phyloP scores from a whole-genome alignment of 768 basidiomycete species.

The Lactifluus pinguis region DNA sequence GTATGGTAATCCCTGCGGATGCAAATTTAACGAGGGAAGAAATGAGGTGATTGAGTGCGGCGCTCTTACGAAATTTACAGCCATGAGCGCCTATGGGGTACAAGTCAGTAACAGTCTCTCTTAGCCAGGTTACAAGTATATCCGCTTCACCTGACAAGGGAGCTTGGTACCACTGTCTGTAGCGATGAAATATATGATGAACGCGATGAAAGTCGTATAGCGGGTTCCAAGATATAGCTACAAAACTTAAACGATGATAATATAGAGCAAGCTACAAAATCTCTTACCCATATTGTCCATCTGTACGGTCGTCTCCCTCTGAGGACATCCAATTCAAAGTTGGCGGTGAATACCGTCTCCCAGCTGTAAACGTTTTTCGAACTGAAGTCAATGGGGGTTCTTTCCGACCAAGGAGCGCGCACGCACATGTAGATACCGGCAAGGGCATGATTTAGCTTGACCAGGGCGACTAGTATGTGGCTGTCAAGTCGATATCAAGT shows the following conservation, averaged over 20 bases:
- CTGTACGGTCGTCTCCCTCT: conserved; percentile 8
- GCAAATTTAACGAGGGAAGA: background rate
- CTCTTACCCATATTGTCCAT: conserved; percentile 6
- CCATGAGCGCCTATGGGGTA: background rate
- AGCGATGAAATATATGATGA: background rate
- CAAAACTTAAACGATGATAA: background rate
- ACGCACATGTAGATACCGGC: background rate
- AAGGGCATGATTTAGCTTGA: background rate
- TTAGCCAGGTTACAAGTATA: background rate
- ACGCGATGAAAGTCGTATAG: background rate
- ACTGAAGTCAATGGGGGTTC: background rate
- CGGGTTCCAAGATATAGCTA: conserved; percentile 11
- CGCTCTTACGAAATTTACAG: background rate
- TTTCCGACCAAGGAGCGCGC: background rate
- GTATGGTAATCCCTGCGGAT: background rate
- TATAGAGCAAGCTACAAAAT: background rate
- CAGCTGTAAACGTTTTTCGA: background rate
- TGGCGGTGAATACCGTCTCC: background rate
- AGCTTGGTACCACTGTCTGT: background rate
- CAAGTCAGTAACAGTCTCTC: background rate
- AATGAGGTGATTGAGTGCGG: background rate
- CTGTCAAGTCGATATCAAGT: background rate
- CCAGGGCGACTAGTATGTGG: background rate
- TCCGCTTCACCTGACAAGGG: background rate
- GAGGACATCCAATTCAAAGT: background rate